Percentiles rank a stretch among this genome's conserved stretches.
Evolutionary conservation across 495 filamentous ascomycete species (phyloP).

Genomic region (Hyaloscypha finlandica): DNA sequence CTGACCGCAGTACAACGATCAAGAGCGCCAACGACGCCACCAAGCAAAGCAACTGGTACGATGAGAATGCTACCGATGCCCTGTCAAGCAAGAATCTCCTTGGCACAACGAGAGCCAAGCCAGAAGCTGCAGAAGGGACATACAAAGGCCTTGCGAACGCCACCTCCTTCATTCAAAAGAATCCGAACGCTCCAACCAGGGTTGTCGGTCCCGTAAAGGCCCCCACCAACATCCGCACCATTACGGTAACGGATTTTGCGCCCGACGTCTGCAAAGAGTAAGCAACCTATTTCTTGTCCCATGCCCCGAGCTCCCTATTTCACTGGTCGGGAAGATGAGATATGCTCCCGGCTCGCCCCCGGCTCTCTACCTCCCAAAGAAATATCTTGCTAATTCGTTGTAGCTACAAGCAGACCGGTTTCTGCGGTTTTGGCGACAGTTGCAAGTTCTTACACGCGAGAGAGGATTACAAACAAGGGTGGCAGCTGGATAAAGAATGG

Average conservation of each 20-base stretch:
- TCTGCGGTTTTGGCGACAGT: constrained; percentile 77
- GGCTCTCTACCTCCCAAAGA: too few species aligned
- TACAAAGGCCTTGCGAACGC: constrained; percentile 78
- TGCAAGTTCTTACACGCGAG: constrained; percentile 89
- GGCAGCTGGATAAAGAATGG: constrained; percentile 95
- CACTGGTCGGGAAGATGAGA: too few species aligned
- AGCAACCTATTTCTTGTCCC: too few species aligned
- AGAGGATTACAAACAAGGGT: constrained; percentile 89
- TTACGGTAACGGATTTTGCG: constrained; percentile 87
- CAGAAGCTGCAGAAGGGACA: constrained; percentile 55
- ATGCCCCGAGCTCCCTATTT: too few species aligned
- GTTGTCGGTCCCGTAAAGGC: constrained; percentile 85
- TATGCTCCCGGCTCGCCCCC: too few species aligned
- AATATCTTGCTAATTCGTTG: too few species aligned
- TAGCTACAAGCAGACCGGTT: constrained; percentile 71
- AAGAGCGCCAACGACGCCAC: constrained; percentile 84
- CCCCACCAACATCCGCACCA: constrained; percentile 85
- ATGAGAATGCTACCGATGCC: constrained; percentile 55
- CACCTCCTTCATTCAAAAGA: constrained; percentile 74
- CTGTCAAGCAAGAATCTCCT: constrained; percentile 62
- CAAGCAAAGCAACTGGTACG: constrained; percentile 88
- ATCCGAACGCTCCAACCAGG: constrained; percentile 72
- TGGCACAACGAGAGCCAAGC: constrained; percentile 57
- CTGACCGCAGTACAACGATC: constrained; percentile 59
- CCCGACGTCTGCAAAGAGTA: constrained; percentile 97